phyloP scores from a whole-genome alignment of 1,139 yeast genomes.

The Debaryomycetaceae sp. region DNA sequence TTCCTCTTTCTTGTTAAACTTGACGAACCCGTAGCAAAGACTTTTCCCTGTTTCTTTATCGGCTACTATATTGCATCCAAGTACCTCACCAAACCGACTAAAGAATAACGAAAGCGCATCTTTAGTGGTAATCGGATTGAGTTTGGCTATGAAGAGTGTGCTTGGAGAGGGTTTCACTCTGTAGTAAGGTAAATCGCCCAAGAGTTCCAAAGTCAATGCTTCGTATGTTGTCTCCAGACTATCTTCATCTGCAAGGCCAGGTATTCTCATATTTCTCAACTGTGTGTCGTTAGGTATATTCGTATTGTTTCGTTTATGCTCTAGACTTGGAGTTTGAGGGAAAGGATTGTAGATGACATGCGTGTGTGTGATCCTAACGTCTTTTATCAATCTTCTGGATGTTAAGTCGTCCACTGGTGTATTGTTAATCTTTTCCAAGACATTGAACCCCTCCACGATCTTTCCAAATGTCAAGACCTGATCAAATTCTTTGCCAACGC shows the following conservation, averaged over 20 bases:
- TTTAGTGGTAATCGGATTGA: constrained; percentile 57
- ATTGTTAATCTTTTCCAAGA: constrained; percentile 42
- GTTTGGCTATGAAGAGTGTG: constrained; percentile 58
- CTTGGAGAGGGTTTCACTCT: constrained; percentile 58
- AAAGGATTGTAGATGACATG: constrained; percentile 56
- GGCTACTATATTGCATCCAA: constrained; percentile 49
- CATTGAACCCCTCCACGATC: constrained; percentile 50
- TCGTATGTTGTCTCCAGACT: constrained; percentile 10
- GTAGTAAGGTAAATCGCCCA: constrained; percentile 64
- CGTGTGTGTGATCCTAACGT: constrained; percentile 50
- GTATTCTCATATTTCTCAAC: constrained; percentile 9
- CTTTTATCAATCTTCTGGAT: constrained; percentile 37
- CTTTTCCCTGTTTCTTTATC: constrained; percentile 40
- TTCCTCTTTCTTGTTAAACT: constrained; percentile 41
- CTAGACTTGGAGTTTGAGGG: constrained; percentile 21
- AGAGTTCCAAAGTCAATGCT: constrained; percentile 58
- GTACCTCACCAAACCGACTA: constrained; percentile 55
- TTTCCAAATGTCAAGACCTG: constrained; percentile 42
- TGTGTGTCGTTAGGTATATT: constrained; percentile 9
- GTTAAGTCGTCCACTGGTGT: constrained; percentile 30
- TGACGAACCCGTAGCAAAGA: constrained; percentile 61
- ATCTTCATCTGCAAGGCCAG: constrained; percentile 4
- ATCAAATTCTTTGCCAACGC: constrained; percentile 4
- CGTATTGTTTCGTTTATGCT: neutral
- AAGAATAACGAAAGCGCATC: constrained; percentile 55